Conservation (phyloP, 2,329 filamentous ascomycete species). For the Fusarium nygamai region DNA sequence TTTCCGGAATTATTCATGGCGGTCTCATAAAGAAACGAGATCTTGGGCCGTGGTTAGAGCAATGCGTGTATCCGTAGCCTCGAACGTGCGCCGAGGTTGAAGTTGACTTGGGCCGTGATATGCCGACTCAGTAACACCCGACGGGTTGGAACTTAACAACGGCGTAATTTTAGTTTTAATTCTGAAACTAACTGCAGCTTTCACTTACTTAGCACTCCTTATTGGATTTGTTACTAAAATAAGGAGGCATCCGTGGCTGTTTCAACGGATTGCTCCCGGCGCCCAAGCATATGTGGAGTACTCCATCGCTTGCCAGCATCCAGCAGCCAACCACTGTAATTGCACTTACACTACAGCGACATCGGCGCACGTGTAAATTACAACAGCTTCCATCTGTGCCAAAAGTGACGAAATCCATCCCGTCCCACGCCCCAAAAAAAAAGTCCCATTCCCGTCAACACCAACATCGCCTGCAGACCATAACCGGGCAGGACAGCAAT, state of each 20-base stretch:
- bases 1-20: neutral
- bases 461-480: neutral
- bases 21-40: neutral
- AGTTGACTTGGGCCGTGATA: neutral
- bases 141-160: neutral
- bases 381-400: constrained; percentile 15
- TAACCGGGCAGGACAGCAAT: constrained; percentile 4
- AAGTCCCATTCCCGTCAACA: constrained; percentile 2
- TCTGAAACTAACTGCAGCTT: neutral
- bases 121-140: constrained; percentile 2
- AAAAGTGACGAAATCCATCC: constrained; percentile 41
- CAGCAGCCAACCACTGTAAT: neutral
- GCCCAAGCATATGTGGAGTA: neutral
- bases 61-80: neutral
- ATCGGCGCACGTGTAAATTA: constrained; percentile 36
- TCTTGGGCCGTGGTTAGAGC: neutral
- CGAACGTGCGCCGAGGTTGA: neutral
- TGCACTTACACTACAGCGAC: constrained; percentile 31
- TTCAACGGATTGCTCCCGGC: neutral
- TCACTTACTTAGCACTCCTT: neutral
- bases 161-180: neutral
- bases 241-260: neutral
- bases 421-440: constrained; percentile 32
- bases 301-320: neutral
- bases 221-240: neutral